Conservation (phyloP, 768 basidiomycete species). For the Vararia minispora region DNA sequence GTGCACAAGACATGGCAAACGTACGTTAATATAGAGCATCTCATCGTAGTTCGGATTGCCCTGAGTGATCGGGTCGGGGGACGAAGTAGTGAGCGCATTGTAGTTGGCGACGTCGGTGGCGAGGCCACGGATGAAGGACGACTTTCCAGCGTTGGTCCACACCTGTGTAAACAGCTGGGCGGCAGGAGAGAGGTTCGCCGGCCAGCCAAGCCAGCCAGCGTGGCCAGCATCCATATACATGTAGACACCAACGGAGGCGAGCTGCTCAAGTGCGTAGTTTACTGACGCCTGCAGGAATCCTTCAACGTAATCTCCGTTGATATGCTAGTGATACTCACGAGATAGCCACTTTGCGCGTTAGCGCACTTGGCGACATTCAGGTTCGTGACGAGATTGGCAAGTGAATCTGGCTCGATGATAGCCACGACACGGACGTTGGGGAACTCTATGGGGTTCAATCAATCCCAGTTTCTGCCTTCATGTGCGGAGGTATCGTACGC, state of each 20-base stretch:
- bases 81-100: conserved; percentile 29
- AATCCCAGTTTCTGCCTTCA: too few species aligned
- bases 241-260: conserved; percentile 44
- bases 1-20: conserved; percentile 5
- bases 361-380: conserved; percentile 45
- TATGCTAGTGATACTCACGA: conserved; percentile 23
- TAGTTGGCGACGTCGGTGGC: conserved; percentile 35
- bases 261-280: conserved; percentile 45
- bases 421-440: conserved; percentile 54
- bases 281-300: conserved; percentile 28
- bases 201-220: conserved; percentile 55
- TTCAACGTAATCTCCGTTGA: too few species aligned
- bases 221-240: conserved; percentile 54
- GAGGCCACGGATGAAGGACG: conserved; percentile 48
- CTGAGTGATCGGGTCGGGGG: conserved; percentile 51
- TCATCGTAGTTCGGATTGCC: conserved; percentile 54
- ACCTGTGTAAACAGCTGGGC: conserved; percentile 42
- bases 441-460: conserved; percentile 28
- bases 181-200: conserved; percentile 49
- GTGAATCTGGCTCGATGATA: conserved; percentile 56
- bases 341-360: conserved; percentile 41
- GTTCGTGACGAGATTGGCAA: conserved; percentile 63
- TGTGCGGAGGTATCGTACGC: conserved; percentile 26
- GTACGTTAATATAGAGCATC: conserved; percentile 43
- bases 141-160: conserved; percentile 39